phyloP scores from a whole-genome alignment of 2,329 filamentous ascomycete genomes.

The Trichoderma hamatum region DNA sequence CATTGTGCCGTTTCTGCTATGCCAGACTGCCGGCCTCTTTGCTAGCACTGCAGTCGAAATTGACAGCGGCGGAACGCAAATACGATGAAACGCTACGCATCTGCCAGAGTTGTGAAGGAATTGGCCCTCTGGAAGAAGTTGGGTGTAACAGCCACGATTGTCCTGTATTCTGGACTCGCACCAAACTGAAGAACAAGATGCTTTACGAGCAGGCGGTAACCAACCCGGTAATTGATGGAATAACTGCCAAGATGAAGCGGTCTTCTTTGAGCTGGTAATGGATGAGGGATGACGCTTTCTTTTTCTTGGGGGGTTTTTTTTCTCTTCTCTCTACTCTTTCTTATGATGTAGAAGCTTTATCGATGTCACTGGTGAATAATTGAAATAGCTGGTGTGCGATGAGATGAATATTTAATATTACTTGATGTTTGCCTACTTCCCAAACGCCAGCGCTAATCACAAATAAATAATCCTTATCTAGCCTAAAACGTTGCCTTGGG shows the following conservation, averaged over 20 bases:
- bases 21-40: constrained; percentile 61
- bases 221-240: constrained; percentile 40
- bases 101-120: constrained; percentile 78
- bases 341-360: background rate
- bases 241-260: constrained; percentile 33
- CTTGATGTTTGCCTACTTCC: background rate
- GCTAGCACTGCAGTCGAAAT: constrained; percentile 62
- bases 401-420: background rate
- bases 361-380: background rate
- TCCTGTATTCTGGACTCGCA: constrained; percentile 82
- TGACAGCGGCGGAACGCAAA: constrained; percentile 66
- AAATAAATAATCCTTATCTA: constrained; percentile 5
- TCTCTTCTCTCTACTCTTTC: too few species aligned
- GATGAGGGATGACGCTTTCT: background rate
- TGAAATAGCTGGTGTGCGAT: background rate
- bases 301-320: too few species aligned
- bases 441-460: constrained; percentile 17
- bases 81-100: constrained; percentile 67
- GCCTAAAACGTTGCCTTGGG: background rate
- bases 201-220: constrained; percentile 42
- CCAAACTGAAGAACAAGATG: constrained; percentile 60
- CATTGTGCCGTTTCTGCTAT: constrained; percentile 63
- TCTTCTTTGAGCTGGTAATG: constrained; percentile 2
- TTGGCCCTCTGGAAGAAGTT: constrained; percentile 76
- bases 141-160: constrained; percentile 89